A percentile compares a stretch with the other conserved stretches of the same genome.
Conservation (phyloP, 495 filamentous ascomycete genomes). For the Evernia prunastri region DNA sequence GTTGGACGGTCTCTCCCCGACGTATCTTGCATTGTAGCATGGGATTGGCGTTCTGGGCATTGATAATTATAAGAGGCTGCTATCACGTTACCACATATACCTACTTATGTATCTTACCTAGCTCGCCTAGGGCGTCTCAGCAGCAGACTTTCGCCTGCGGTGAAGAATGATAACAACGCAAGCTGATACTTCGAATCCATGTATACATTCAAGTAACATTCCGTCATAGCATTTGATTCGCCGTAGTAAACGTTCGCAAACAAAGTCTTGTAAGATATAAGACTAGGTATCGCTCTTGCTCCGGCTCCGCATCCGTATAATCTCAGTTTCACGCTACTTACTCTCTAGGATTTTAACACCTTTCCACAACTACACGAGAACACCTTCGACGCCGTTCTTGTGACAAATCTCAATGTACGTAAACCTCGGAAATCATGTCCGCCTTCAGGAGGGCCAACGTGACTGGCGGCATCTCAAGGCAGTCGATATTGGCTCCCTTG, state of each 20-base stretch:
- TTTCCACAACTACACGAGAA: neutral
- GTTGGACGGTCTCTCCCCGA: neutral
- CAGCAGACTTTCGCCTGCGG: neutral
- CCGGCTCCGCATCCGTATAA: neutral
- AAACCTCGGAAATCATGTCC: constrained; percentile 42
- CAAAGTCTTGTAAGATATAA: neutral
- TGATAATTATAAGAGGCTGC: neutral
- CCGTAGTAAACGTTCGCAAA: neutral
- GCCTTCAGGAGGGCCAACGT: constrained; percentile 56
- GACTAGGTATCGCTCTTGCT: neutral
- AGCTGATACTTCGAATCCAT: neutral
- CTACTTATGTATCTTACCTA: neutral
- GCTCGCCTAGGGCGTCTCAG: neutral
- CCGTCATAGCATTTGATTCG: neutral
- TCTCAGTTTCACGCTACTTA: neutral
- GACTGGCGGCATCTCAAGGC: constrained; percentile 41
- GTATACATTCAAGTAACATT: neutral
- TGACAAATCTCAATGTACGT: constrained; percentile 3
- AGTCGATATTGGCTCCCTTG: constrained; percentile 64
- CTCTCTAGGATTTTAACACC: neutral
- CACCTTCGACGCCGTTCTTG: neutral
- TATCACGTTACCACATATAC: neutral
- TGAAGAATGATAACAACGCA: neutral
- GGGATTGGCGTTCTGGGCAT: neutral
- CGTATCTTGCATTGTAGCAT: neutral